phyloP scores from a whole-genome alignment of 2,329 filamentous ascomycete genomes.

The Phialocephala sp. region DNA sequence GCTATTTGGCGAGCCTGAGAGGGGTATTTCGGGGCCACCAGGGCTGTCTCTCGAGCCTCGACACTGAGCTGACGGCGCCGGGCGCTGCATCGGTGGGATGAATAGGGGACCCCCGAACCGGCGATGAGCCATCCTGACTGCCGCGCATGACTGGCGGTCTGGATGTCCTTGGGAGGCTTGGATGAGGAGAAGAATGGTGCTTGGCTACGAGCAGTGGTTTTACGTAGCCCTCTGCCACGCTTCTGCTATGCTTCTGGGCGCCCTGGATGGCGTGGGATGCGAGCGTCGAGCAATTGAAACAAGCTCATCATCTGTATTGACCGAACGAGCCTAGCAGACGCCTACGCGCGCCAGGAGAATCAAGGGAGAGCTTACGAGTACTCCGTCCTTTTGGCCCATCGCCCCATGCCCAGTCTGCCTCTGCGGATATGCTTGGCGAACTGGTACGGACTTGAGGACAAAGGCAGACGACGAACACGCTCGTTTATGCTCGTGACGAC shows the following conservation, averaged over 20 bases:
- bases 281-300: conserved; percentile 4
- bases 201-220: not conserved
- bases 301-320: conserved; percentile 4
- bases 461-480: conserved; percentile 2
- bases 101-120: not conserved
- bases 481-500: not conserved
- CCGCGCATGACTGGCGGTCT: not conserved
- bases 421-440: not conserved
- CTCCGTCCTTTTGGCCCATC: not conserved
- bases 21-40: conserved; percentile 10
- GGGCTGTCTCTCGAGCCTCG: not conserved
- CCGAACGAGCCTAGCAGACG: conserved; percentile 3
- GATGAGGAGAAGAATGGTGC: not conserved
- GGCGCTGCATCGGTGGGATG: conserved; percentile 13
- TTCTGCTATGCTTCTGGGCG: not conserved
- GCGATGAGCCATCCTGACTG: conserved; percentile 12
- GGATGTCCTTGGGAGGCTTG: conserved; percentile 3
- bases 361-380: conserved; percentile 8
- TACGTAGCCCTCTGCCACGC: not conserved
- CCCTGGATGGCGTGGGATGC: not conserved
- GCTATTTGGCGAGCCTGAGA: not conserved
- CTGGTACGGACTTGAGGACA: conserved; percentile 1
- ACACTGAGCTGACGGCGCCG: conserved; percentile 19
- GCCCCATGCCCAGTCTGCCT: not conserved
- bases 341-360: not conserved